Evolutionary conservation across 805 yeast genomes (phyloP).

Genomic region (Yamadazyma paraphyllophila): DNA sequence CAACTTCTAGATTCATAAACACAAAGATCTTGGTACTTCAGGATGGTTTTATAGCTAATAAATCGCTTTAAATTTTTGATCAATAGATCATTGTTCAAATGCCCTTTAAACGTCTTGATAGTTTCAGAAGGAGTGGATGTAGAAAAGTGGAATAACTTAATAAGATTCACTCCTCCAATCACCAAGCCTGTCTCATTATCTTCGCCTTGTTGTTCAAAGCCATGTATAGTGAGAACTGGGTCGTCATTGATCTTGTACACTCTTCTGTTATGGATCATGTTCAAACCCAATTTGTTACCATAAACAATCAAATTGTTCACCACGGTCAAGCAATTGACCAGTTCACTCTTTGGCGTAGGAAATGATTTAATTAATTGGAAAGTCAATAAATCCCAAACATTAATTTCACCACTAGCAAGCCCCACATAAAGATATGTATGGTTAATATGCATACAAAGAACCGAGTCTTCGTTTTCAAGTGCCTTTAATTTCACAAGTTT

Average conservation of each 20-base stretch:
- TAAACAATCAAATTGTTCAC: constrained; percentile 10
- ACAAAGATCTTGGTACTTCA: constrained; percentile 64
- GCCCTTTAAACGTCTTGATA: neutral
- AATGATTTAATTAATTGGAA: constrained; percentile 57
- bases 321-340: constrained; percentile 10
- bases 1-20: constrained; percentile 83
- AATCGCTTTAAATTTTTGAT: constrained; percentile 58
- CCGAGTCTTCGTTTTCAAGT: constrained; percentile 65
- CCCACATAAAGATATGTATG: constrained; percentile 84
- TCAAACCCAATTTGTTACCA: constrained; percentile 15
- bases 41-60: constrained; percentile 73
- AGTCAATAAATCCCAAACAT: constrained; percentile 85
- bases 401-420: constrained; percentile 66
- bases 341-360: constrained; percentile 10
- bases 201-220: neutral
- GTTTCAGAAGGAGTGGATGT: neutral
- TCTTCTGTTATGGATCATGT: constrained; percentile 28
- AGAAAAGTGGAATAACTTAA: constrained; percentile 4
- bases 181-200: constrained; percentile 3
- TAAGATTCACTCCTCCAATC: constrained; percentile 11
- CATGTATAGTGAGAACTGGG: constrained; percentile 10
- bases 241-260: constrained; percentile 4
- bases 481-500: constrained; percentile 22
- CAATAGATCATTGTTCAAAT: constrained; percentile 30
- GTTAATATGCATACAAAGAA: constrained; percentile 63